These are phyloP conservation scores for Forsythia viridissima DNA, from an alignment of 257 asterid genomes.

Conservation along the genomic window DNA sequence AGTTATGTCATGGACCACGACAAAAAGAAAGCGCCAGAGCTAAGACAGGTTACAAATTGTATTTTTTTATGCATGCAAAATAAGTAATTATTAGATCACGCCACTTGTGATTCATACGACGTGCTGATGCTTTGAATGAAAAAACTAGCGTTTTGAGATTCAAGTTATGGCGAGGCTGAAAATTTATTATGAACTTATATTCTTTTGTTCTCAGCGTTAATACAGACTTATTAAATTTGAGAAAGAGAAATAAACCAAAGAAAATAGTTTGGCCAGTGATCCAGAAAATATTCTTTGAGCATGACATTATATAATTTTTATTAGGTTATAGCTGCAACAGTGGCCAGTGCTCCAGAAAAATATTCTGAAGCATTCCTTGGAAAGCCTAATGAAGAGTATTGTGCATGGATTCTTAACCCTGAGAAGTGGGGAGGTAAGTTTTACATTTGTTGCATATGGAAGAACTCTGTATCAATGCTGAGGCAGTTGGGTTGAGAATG, in stretches of 20 bases:
- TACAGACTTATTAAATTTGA: not conserved
- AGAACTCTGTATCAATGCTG: not conserved
- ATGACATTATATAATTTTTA: conserved; percentile 14
- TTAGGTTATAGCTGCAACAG: conserved; percentile 93
- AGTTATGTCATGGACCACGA: conserved; percentile 95
- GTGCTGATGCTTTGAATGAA: conserved; percentile 1
- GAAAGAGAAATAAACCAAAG: not conserved
- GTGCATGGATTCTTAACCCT: conserved; percentile 89
- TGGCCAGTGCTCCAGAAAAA: conserved; percentile 74
- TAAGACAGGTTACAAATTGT: conserved; percentile 72
- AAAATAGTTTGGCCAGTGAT: too few relatives aligned
- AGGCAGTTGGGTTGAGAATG: not conserved
- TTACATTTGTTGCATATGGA: not conserved
- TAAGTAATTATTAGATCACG: not conserved
- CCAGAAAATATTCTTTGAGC: not conserved
- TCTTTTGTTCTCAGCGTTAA: conserved; percentile 4
- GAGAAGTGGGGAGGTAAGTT: conserved; percentile 97
- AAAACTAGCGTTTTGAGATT: not conserved
- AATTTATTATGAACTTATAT: not conserved
- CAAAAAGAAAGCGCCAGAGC: conserved; percentile 75
- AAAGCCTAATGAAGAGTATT: conserved; percentile 80
- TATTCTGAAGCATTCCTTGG: conserved; percentile 89
- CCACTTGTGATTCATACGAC: conserved; percentile 11
- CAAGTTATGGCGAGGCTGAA: conserved; percentile 4
- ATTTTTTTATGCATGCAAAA: not conserved